These are phyloP conservation scores for Chaetomium sp. DNA, from an alignment of 2,329 filamentous ascomycete genomes.

Conservation along the genomic window DNA sequence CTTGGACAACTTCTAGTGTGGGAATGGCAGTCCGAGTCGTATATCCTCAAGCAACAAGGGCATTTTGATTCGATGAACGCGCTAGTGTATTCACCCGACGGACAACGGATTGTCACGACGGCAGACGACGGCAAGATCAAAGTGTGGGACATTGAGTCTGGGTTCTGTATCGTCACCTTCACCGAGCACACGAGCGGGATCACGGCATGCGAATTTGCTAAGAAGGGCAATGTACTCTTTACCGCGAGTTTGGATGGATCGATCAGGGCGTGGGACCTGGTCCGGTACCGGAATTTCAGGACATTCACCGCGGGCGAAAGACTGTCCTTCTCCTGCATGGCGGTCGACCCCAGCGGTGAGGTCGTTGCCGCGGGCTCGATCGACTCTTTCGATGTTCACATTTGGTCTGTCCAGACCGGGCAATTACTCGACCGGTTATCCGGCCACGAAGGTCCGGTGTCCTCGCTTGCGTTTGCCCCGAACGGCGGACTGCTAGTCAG, in stretches of 20 bases:
- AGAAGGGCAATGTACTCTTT: conserved; percentile 91
- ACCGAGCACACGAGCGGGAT: conserved; percentile 94
- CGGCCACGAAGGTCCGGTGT: conserved; percentile 91
- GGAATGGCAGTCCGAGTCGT: conserved; percentile 99
- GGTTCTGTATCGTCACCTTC: conserved; percentile 97
- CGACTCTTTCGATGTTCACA: conserved; percentile 94
- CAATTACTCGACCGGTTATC: conserved; percentile 86
- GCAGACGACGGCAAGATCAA: conserved; percentile 98
- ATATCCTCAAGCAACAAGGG: conserved; percentile 95
- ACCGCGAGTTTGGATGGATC: conserved; percentile 93
- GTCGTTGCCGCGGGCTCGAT: conserved; percentile 91
- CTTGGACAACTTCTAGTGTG: conserved; percentile 94
- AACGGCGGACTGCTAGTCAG: conserved; percentile 79
- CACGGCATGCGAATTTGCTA: conserved; percentile 90
- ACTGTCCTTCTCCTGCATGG: conserved; percentile 86
- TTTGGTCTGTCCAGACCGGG: conserved; percentile 97
- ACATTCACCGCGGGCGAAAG: conserved; percentile 93
- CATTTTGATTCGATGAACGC: conserved; percentile 96
- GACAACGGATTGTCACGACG: conserved; percentile 84
- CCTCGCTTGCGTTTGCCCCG: conserved; percentile 78
- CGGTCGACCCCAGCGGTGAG: conserved; percentile 95
- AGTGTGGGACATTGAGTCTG: conserved; percentile 93
- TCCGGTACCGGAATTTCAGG: conserved; percentile 92
- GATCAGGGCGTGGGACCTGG: conserved; percentile 89
- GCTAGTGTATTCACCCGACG: conserved; percentile 87